Percentiles rank a stretch among this genome's conserved stretches.
Conservation (phyloP, 2,329 filamentous ascomycete species). For the Penicillium vulpinum region DNA sequence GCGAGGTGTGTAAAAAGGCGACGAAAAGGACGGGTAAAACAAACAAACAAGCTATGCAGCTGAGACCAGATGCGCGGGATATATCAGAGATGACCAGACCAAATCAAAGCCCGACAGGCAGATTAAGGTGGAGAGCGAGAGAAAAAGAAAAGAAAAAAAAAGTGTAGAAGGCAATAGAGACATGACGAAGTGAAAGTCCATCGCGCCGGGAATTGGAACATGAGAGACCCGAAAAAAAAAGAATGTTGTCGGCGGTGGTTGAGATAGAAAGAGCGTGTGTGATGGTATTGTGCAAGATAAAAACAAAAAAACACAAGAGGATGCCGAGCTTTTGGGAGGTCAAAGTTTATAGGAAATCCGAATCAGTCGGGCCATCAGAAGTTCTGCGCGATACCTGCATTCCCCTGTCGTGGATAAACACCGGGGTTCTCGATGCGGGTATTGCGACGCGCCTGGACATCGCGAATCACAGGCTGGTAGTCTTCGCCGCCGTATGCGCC, state of each 20-base stretch:
- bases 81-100: constrained; percentile 19
- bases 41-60: constrained; percentile 19
- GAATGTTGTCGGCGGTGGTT: constrained; percentile 24
- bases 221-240: constrained; percentile 18
- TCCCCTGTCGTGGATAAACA: constrained; percentile 84
- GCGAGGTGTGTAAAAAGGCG: neutral
- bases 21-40: too few species aligned
- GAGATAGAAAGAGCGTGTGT: constrained; percentile 9
- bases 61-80: constrained; percentile 23
- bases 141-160: constrained; percentile 10
- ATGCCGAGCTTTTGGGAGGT: constrained; percentile 18
- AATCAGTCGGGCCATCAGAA: constrained; percentile 58
- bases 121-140: constrained; percentile 8
- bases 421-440: constrained; percentile 90
- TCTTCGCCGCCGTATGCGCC: constrained; percentile 58
- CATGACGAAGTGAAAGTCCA: constrained; percentile 28
- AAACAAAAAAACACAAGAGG: constrained; percentile 2
- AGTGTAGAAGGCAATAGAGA: constrained; percentile 24
- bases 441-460: constrained; percentile 88
- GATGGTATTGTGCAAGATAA: constrained; percentile 6
- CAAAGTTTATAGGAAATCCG: constrained; percentile 4
- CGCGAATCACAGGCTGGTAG: constrained; percentile 81
- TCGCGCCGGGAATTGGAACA: constrained; percentile 21
- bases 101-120: constrained; percentile 5
- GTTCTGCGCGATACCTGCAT: constrained; percentile 93